Evolutionary conservation across 768 basidiomycete genomes (phyloP), one percentile per base, ranked within the genome.

Genomic region (Termitomyces sp.): DNA sequence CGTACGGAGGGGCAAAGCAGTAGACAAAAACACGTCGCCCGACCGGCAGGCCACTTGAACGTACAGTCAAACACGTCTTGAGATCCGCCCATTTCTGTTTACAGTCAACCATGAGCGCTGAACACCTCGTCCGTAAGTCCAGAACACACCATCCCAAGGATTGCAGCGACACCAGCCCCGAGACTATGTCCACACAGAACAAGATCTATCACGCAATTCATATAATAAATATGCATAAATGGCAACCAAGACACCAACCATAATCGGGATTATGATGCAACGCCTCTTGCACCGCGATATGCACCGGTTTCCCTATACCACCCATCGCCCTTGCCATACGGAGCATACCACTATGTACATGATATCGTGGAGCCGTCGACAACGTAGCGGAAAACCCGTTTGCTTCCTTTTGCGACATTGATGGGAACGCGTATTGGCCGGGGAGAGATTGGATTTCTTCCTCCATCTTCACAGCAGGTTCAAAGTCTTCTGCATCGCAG

Each of bases 31-130:
- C 86, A 35, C 80, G 75, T 42, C 90, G 77, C 54, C 80, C 81
- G 14, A 77, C 72, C 12, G 90, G 89, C 14, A 92, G 77, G 7
- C 89, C 89, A 59, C 88, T 88, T 30, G 85, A 82, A 46, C 77
- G 73, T 38, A 81, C 79, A 0, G 80, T 94, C 43, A 87, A 75
- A 61, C 91, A 91, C 2, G 86, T 92, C 61, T 73, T 78, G 20
- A 89, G 88, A 66, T 92, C 88, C 1, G 90, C 88, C 91, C 91
- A 94, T 82, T 89, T 87, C 90, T 92, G 60, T 44, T n/a, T 44
- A 24, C 6, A 64, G 47, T 42, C 35, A 26, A 49, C 33, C 44
- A 50, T 48, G 16, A 42, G 38, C 13, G 13, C 18, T 26, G 13
- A 22, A 28, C 33, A 20, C 12, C 22, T 33, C 42, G n/a, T 44